Percentiles rank a stretch among this genome's conserved stretches.
Conservation (phyloP, 257 asterid species). For the Nicotiana obtusifolia region DNA sequence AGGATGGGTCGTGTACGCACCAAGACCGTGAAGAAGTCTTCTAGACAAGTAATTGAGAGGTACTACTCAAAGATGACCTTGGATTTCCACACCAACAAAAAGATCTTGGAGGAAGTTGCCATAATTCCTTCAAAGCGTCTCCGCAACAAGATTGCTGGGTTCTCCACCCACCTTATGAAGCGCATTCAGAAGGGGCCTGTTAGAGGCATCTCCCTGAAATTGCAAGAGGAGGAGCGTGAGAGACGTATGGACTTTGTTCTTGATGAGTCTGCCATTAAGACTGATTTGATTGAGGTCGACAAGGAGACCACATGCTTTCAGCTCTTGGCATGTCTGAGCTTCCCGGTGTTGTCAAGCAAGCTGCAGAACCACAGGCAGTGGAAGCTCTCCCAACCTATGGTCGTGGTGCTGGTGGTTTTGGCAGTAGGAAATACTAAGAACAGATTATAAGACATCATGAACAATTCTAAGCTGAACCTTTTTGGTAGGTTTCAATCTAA, state of each 20-base stretch:
- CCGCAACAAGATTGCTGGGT: conserved; percentile 39
- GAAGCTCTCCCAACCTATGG: conserved; percentile 22
- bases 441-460: neutral
- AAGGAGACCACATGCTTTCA: conserved; percentile 46
- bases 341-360: conserved; percentile 40
- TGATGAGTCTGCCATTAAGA: conserved; percentile 51
- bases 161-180: conserved; percentile 44
- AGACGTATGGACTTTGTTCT: conserved; percentile 51
- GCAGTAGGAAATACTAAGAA: conserved; percentile 23
- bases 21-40: conserved; percentile 48
- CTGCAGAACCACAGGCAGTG: conserved; percentile 21
- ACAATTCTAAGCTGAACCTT: neutral
- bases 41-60: conserved; percentile 45
- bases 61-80: conserved; percentile 49
- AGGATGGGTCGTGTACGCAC: conserved; percentile 53
- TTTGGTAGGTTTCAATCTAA: no score
- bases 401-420: conserved; percentile 33
- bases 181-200: conserved; percentile 40
- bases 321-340: conserved; percentile 45
- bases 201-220: conserved; percentile 36
- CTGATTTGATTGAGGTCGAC: conserved; percentile 41
- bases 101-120: conserved; percentile 37
- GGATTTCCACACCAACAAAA: conserved; percentile 49
- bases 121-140: conserved; percentile 41
- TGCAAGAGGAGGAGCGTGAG: conserved; percentile 44